phyloP scores from a whole-genome alignment of 208 protist species.

The Leishmania gerbilli region DNA sequence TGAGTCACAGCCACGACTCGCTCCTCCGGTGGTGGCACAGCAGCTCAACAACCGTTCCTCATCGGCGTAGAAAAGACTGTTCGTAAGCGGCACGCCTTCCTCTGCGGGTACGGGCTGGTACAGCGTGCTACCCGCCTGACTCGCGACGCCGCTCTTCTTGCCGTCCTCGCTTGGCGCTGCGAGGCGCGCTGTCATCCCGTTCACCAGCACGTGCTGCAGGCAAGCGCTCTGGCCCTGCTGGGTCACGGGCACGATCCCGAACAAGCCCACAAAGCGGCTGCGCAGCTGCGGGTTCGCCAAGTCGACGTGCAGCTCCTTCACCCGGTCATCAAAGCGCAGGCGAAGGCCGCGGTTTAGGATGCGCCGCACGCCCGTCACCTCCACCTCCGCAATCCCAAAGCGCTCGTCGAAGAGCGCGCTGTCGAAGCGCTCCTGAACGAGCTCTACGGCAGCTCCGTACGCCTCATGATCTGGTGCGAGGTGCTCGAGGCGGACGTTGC shows the following conservation, averaged over 20 bases:
- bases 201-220: slow-evolving; percentile 52
- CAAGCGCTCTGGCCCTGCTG: slow-evolving; percentile 41
- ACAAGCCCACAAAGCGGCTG: slow-evolving; percentile 85
- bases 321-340: slow-evolving; percentile 80
- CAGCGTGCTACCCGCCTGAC: background rate
- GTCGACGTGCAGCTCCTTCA: slow-evolving; percentile 76
- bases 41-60: slow-evolving; percentile 59
- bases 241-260: slow-evolving; percentile 48
- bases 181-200: slow-evolving; percentile 14
- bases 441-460: slow-evolving; percentile 64
- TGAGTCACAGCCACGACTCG: background rate
- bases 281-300: slow-evolving; percentile 65
- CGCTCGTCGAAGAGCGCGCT: slow-evolving; percentile 38
- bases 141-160: background rate
- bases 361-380: slow-evolving; percentile 74
- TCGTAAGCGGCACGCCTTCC: slow-evolving; percentile 86
- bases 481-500: slow-evolving; percentile 90
- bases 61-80: slow-evolving; percentile 87
- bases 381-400: slow-evolving; percentile 64
- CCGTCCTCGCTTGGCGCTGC: slow-evolving; percentile 6
- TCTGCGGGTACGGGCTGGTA: slow-evolving; percentile 20
- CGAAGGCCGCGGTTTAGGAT: slow-evolving; percentile 82
- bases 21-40: slow-evolving; percentile 1
- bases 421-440: slow-evolving; percentile 75
- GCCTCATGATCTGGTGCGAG: slow-evolving; percentile 50